phyloP scores from a whole-genome alignment of 192 early-diverging fungal genomes.

The Mortierella antarctica region DNA sequence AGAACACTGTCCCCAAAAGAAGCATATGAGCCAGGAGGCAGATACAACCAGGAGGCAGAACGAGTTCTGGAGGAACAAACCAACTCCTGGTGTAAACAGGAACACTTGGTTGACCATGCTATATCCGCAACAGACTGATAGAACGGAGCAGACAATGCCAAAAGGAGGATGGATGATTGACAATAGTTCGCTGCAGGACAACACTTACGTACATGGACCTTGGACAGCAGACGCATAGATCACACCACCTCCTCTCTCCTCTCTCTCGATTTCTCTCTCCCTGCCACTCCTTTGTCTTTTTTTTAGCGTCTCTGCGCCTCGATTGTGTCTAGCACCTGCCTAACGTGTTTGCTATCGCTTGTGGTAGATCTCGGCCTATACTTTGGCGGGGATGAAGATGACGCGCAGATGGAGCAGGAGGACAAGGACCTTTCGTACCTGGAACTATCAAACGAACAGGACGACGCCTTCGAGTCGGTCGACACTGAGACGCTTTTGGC shows the following conservation, averaged over 20 bases:
- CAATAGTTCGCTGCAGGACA: slow-evolving; percentile 29
- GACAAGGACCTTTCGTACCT: slow-evolving; percentile 39
- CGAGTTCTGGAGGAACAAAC: too few relatives aligned
- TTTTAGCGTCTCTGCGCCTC: not conserved
- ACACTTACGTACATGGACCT: not conserved
- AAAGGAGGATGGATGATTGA: slow-evolving; percentile 21
- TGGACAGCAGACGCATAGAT: not conserved
- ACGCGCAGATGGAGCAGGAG: slow-evolving; percentile 37
- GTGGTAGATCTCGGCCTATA: slow-evolving; percentile 40
- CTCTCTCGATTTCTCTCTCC: not conserved
- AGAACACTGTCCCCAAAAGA: too few relatives aligned
- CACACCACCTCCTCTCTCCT: not conserved
- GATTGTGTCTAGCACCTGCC: not conserved
- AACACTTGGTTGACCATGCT: not conserved
- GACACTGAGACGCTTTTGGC: slow-evolving; percentile 35
- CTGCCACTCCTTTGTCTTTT: not conserved
- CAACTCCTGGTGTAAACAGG: too few relatives aligned
- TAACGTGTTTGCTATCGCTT: not conserved
- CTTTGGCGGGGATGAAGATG: slow-evolving; percentile 47
- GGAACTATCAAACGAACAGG: slow-evolving; percentile 20
- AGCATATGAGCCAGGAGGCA: too few relatives aligned
- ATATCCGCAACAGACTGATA: too few relatives aligned
- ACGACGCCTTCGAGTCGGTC: slow-evolving; percentile 29
- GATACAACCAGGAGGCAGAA: too few relatives aligned
- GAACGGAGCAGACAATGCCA: too few relatives aligned